Conservation (phyloP, 345 rosid species). For the Hevea brasiliensis region DNA sequence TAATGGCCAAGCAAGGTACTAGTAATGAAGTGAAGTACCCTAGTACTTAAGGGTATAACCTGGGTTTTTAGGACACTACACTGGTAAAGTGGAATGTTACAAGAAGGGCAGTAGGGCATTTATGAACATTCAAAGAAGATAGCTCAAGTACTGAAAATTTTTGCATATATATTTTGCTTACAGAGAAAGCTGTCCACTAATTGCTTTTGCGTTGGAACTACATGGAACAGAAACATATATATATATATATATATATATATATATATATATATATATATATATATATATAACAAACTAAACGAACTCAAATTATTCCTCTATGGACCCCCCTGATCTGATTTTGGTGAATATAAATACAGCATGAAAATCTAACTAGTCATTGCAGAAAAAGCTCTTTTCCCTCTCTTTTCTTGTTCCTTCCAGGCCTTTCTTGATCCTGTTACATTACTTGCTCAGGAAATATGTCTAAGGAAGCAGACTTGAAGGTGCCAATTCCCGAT, state of each 20-base stretch:
- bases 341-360: constrained; percentile 38
- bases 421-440: background rate
- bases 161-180: constrained; percentile 30
- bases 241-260: background rate
- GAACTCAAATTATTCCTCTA: constrained; percentile 14
- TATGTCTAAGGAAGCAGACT: constrained; percentile 50
- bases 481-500: constrained; percentile 38
- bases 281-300: constrained; percentile 40
- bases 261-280: background rate
- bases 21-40: background rate
- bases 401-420: background rate
- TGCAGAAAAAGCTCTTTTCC: constrained; percentile 2
- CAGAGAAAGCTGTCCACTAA: constrained; percentile 38
- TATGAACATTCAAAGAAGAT: constrained; percentile 15
- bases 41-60: background rate
- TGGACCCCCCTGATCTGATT: constrained; percentile 11
- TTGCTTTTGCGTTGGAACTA: constrained; percentile 44
- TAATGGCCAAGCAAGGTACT: background rate
- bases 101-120: constrained; percentile 8
- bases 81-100: background rate
- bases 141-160: background rate
- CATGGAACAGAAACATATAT: background rate
- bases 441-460: constrained; percentile 4
- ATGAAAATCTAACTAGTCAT: constrained; percentile 9
- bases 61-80: background rate